Evolutionary conservation across 441 rosid species (phyloP), one percentile per base, ranked within the genome.

Genomic region (Theobroma grandiflorum): DNA sequence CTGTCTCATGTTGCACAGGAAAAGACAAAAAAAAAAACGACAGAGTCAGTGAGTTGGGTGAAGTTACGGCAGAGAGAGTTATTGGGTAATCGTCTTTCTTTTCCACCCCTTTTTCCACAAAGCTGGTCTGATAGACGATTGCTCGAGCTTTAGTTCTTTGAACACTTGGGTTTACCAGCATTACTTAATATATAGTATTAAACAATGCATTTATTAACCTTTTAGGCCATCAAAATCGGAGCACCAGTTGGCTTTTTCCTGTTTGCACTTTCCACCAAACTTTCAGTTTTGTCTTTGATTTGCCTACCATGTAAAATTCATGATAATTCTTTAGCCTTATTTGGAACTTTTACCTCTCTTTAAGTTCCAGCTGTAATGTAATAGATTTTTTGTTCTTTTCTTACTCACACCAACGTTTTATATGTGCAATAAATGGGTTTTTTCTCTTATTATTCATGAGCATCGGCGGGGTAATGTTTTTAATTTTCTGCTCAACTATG

Each of bases 1-100:
- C 64, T 62, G 79, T 71, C 66, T 72, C 87, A 64, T 75, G 79
- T 31, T 75, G 69, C 42, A 49, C 81, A 59, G 66, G 76, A 70
- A 22, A 1, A 81, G 72, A 64, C 3, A 18, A 78, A 12, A n/a
- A 3, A 4, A n/a, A 55, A 6, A 26, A 26, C 31, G 31, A 26
- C 31, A 1, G 67, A 73, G 26, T 22, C 57, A 53, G 80, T 38
- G 52, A 73, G 82, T 62, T 76, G 75, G 82, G 79, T 72, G 73
- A 79, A 72, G 47, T 38, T 26, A 61, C 78, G 82, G 78, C 75
- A 72, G 77, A 78, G n/a, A 73, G 53, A 71, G 76, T 75, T 62
- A 22, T 38, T 42, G 53, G 58, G 26, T 33, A 1, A 31, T 15
- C 31, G 31, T 26, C 31, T 53, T 53, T 53, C 18, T 2, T 33